A percentile compares a stretch with the other conserved stretches of the same genome.
Evolutionary conservation across 2,329 filamentous ascomycete genomes (phyloP).

Genomic region (Microdochium bolleyi): DNA sequence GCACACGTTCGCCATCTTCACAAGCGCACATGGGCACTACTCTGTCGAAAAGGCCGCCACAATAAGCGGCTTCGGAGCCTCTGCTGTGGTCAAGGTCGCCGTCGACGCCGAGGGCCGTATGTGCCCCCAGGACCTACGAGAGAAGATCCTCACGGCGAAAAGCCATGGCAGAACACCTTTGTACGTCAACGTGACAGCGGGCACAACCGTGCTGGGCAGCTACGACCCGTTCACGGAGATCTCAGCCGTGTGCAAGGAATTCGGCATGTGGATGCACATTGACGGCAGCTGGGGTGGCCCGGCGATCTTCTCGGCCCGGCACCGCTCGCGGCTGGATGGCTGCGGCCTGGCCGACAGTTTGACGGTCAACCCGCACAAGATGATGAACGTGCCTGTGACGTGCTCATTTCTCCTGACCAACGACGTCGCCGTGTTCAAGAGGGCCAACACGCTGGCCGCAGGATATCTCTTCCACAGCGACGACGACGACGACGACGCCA

Average conservation of each 20-base stretch:
- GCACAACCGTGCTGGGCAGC: slow-evolving; percentile 85
- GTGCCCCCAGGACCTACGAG: slow-evolving; percentile 56
- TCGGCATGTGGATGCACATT: slow-evolving; percentile 84
- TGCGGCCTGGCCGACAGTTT: slow-evolving; percentile 70
- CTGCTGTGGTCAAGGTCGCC: slow-evolving; percentile 64
- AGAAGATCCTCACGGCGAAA: slow-evolving; percentile 53
- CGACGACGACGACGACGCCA: slow-evolving; percentile 24
- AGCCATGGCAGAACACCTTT: slow-evolving; percentile 70
- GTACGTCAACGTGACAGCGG: slow-evolving; percentile 92
- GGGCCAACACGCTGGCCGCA: slow-evolving; percentile 77
- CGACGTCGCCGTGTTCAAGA: slow-evolving; percentile 71
- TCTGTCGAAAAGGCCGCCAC: slow-evolving; percentile 92
- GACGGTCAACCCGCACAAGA: slow-evolving; percentile 92
- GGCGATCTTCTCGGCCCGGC: slow-evolving; percentile 65
- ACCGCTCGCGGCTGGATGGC: slow-evolving; percentile 59
- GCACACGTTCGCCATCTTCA: slow-evolving; percentile 73
- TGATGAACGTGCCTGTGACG: slow-evolving; percentile 85
- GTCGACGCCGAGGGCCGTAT: slow-evolving; percentile 69
- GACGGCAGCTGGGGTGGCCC: slow-evolving; percentile 88
- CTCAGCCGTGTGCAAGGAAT: slow-evolving; percentile 58
- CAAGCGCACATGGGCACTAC: slow-evolving; percentile 86
- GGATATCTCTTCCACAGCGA: slow-evolving; percentile 73
- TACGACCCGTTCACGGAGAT: slow-evolving; percentile 75
- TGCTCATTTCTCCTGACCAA: slow-evolving; percentile 81
- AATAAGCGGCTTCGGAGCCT: slow-evolving; percentile 74